phyloP scores from a whole-genome alignment of 805 yeast genomes.

The Priceomyces castillae region DNA sequence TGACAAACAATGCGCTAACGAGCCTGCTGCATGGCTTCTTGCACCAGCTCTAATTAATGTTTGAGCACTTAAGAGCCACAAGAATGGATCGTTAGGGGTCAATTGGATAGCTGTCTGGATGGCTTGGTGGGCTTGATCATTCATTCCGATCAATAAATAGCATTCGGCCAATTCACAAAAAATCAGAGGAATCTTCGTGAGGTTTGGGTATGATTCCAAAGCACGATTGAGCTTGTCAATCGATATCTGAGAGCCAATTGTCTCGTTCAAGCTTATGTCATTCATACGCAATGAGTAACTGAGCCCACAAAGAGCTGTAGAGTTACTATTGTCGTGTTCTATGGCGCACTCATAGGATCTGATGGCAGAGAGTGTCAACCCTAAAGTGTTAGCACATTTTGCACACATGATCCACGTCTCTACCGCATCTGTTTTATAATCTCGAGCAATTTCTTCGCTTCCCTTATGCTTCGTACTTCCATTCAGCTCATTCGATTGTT shows the following conservation, averaged over 20 bases:
- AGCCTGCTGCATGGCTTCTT: slow-evolving; percentile 45
- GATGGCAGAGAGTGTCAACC: slow-evolving; percentile 39
- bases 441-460: background rate
- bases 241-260: slow-evolving; percentile 39
- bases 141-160: slow-evolving; percentile 44
- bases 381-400: slow-evolving; percentile 42
- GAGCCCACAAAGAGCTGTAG: slow-evolving; percentile 43
- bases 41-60: slow-evolving; percentile 43
- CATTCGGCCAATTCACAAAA: slow-evolving; percentile 54
- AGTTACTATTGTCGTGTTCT: slow-evolving; percentile 38
- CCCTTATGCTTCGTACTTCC: background rate
- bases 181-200: slow-evolving; percentile 37
- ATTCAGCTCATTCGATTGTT: slow-evolving; percentile 1
- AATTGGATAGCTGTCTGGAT: slow-evolving; percentile 42
- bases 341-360: slow-evolving; percentile 44
- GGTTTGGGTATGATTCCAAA: slow-evolving; percentile 33
- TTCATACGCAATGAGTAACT: slow-evolving; percentile 38
- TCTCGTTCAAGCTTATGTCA: slow-evolving; percentile 36
- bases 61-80: slow-evolving; percentile 51
- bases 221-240: slow-evolving; percentile 40
- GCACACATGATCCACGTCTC: slow-evolving; percentile 50
- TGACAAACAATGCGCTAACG: slow-evolving; percentile 44
- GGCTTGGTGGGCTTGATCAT: slow-evolving; percentile 52
- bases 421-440: slow-evolving; percentile 25
- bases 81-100: slow-evolving; percentile 40